phyloP scores from a whole-genome alignment of 495 filamentous ascomycete genomes.

The Xylaria scruposa region DNA sequence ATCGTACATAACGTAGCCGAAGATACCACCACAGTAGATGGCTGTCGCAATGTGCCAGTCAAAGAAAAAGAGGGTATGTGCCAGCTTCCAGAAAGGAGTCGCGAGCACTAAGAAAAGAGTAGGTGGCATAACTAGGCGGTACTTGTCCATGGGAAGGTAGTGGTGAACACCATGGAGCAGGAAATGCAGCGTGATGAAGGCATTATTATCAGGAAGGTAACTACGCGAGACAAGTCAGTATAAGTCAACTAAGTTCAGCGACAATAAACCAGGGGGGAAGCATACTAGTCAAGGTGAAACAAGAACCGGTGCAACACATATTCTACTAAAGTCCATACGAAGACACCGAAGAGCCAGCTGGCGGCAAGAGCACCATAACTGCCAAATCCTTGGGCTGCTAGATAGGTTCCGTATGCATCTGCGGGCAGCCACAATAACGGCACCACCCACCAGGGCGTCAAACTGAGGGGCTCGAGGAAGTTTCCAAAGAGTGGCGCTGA shows the following conservation, averaged over 20 bases:
- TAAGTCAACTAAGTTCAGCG: neutral
- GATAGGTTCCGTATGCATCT: slow-evolving; percentile 74
- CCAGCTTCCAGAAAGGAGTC: slow-evolving; percentile 90
- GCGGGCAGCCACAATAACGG: slow-evolving; percentile 86
- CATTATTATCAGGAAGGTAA: slow-evolving; percentile 90
- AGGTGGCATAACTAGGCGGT: slow-evolving; percentile 96
- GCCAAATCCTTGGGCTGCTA: slow-evolving; percentile 64
- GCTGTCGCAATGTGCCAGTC: slow-evolving; percentile 81
- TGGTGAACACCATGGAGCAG: slow-evolving; percentile 97
- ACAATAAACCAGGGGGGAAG: neutral
- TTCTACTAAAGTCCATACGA: slow-evolving; percentile 88
- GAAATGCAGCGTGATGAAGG: slow-evolving; percentile 90
- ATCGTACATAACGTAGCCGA: slow-evolving; percentile 96
- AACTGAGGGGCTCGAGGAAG: slow-evolving; percentile 91
- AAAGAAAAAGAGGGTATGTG: slow-evolving; percentile 81
- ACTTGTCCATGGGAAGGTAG: slow-evolving; percentile 97
- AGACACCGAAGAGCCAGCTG: slow-evolving; percentile 71
- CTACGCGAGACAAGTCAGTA: slow-evolving; percentile 48
- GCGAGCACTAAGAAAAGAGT: slow-evolving; percentile 86
- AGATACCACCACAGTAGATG: slow-evolving; percentile 88
- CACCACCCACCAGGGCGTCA: slow-evolving; percentile 92
- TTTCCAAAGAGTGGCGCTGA: slow-evolving; percentile 97
- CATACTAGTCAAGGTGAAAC: slow-evolving; percentile 92
- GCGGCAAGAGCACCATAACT: slow-evolving; percentile 49
- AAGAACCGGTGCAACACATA: slow-evolving; percentile 90